Evolutionary conservation across 2,329 filamentous ascomycete species (phyloP).

Genomic region (Nemania sp.): DNA sequence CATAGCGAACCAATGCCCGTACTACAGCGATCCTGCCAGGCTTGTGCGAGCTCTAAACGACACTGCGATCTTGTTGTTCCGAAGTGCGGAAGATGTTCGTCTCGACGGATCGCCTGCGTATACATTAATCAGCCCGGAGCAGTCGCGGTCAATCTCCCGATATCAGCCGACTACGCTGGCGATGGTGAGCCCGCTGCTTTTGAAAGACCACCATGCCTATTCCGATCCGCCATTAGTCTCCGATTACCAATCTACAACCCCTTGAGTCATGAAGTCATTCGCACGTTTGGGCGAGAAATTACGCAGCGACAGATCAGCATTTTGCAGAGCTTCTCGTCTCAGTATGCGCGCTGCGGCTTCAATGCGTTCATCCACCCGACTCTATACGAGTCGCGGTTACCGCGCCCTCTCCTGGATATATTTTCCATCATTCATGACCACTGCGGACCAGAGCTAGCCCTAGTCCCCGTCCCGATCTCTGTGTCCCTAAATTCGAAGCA

Average conservation of each 20-base stretch:
- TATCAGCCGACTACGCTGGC: neutral
- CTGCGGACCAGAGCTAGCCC: neutral
- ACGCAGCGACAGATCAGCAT: neutral
- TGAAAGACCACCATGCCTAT: neutral
- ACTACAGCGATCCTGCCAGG: constrained; percentile 1
- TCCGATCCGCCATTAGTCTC: neutral
- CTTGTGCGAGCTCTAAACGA: constrained; percentile 6
- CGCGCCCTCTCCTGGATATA: neutral
- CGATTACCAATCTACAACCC: neutral
- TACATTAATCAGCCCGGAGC: constrained; percentile 4
- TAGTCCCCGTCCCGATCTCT: neutral
- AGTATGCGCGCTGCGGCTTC: neutral
- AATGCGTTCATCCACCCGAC: constrained; percentile 1
- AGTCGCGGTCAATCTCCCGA: neutral
- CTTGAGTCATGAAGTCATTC: neutral
- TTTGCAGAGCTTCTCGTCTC: neutral
- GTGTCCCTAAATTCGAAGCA: no score
- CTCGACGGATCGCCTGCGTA: neutral
- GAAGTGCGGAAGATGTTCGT: neutral
- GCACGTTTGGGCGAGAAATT: neutral
- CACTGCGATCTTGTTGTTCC: constrained; percentile 2
- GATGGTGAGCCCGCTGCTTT: neutral
- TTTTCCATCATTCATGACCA: neutral
- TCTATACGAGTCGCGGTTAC: neutral
- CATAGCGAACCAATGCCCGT: neutral